Evolutionary conservation across 2,329 filamentous ascomycete species (phyloP).

Genomic region (Microsporum ferrugineum): DNA sequence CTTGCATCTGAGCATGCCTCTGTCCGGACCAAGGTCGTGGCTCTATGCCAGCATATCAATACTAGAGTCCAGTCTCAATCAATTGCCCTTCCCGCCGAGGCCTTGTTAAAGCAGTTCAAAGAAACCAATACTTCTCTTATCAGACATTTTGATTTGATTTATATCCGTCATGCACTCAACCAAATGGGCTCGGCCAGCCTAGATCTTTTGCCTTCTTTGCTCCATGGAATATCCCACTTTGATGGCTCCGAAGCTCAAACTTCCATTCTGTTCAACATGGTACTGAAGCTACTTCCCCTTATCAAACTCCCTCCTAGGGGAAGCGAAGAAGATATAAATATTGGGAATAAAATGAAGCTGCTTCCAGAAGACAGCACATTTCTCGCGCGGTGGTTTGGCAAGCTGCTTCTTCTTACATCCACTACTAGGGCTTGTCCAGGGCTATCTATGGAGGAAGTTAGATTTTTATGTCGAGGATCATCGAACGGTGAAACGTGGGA

Average conservation of each 20-base stretch:
- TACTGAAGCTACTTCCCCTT: slow-evolving; percentile 64
- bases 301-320: slow-evolving; percentile 58
- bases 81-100: slow-evolving; percentile 72
- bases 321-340: slow-evolving; percentile 60
- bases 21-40: slow-evolving; percentile 69
- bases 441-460: slow-evolving; percentile 53
- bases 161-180: slow-evolving; percentile 72
- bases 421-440: slow-evolving; percentile 45
- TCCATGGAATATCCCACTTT: slow-evolving; percentile 47
- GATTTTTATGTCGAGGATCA: slow-evolving; percentile 54
- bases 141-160: slow-evolving; percentile 76
- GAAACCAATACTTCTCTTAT: slow-evolving; percentile 61
- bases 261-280: slow-evolving; percentile 66
- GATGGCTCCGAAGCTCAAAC: slow-evolving; percentile 38
- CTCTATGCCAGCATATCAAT: slow-evolving; percentile 61
- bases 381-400: slow-evolving; percentile 62
- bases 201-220: slow-evolving; percentile 57
- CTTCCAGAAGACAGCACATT: slow-evolving; percentile 60
- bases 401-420: slow-evolving; percentile 59
- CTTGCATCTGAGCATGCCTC: slow-evolving; percentile 66
- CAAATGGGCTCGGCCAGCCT: slow-evolving; percentile 50
- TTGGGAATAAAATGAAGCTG: slow-evolving; percentile 57
- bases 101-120: slow-evolving; percentile 82
- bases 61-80: slow-evolving; percentile 49
- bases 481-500: slow-evolving; percentile 47